Evolutionary conservation across 1,139 yeast species (phyloP).

Genomic region (Suhomyces kunorum): DNA sequence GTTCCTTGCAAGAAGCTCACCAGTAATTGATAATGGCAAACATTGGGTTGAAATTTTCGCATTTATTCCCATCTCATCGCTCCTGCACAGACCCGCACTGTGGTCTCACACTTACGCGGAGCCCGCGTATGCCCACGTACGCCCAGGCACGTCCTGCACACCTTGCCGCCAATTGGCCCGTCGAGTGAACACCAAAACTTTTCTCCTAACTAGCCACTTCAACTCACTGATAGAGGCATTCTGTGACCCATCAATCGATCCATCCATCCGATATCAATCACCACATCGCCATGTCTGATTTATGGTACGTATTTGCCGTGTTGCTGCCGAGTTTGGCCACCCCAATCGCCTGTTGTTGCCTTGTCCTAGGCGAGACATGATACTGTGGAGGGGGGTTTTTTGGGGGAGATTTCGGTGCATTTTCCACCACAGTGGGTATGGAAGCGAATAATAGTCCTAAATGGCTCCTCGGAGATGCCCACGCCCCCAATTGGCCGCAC

Average conservation of each 20-base stretch:
- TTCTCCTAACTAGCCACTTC: constrained; percentile 6
- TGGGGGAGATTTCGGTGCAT: too few relatives aligned
- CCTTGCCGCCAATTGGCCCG: constrained; percentile 12
- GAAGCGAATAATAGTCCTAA: too few relatives aligned
- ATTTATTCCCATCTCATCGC: constrained; percentile 12
- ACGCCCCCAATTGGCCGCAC: not conserved
- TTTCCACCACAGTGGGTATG: too few relatives aligned
- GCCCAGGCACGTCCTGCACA: constrained; percentile 1
- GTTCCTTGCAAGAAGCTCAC: constrained; percentile 71
- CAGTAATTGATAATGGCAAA: constrained; percentile 25
- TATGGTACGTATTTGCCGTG: constrained; percentile 62
- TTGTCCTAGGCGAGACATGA: too few relatives aligned
- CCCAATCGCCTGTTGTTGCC: not conserved
- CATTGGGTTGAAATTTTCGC: constrained; percentile 7
- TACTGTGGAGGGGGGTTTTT: too few relatives aligned
- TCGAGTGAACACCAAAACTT: constrained; percentile 14
- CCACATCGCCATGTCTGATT: constrained; percentile 46
- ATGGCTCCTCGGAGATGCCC: too few relatives aligned
- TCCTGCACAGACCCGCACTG: constrained; percentile 8
- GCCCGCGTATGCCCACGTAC: constrained; percentile 4
- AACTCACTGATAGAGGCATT: constrained; percentile 9
- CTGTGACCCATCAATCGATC: constrained; percentile 13
- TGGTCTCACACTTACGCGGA: constrained; percentile 3
- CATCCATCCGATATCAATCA: constrained; percentile 4
- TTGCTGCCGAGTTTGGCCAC: too few relatives aligned